A percentile compares a stretch with the other conserved stretches of the same genome.
Conservation (phyloP, 192 early-diverging fungal species). For the Backusella macrospora region DNA sequence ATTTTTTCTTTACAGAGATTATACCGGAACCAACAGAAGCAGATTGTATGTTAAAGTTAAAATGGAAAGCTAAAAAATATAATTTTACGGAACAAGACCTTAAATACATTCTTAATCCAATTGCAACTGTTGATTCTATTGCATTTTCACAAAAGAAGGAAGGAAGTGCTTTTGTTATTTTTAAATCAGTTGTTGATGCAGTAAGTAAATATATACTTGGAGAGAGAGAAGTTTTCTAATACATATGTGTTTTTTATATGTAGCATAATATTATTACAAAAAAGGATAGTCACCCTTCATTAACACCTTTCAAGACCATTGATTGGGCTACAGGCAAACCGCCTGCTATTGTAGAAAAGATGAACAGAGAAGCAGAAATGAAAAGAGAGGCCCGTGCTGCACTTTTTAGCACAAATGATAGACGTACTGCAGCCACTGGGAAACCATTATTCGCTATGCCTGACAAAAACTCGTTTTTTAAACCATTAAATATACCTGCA, state of each 20-base stretch:
- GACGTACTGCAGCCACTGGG: neutral
- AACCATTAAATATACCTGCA: slow-evolving; percentile 4
- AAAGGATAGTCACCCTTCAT: slow-evolving; percentile 33
- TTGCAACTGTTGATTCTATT: slow-evolving; percentile 48
- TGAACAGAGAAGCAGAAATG: slow-evolving; percentile 32
- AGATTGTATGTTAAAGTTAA: slow-evolving; percentile 50
- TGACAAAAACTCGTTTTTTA: slow-evolving; percentile 21
- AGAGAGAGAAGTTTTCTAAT: neutral
- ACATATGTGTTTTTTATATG: neutral
- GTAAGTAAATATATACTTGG: slow-evolving; percentile 34
- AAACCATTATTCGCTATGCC: slow-evolving; percentile 27
- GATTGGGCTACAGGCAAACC: slow-evolving; percentile 50
- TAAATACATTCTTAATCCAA: slow-evolving; percentile 33
- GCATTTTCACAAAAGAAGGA: slow-evolving; percentile 45
- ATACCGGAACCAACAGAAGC: slow-evolving; percentile 39
- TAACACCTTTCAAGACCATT: slow-evolving; percentile 42
- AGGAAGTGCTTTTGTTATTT: slow-evolving; percentile 45
- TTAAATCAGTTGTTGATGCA: slow-evolving; percentile 50
- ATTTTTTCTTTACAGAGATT: slow-evolving; percentile 1
- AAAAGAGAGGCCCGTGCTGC: slow-evolving; percentile 21
- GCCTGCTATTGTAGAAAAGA: slow-evolving; percentile 39
- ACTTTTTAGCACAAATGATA: slow-evolving; percentile 13
- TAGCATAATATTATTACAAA: slow-evolving; percentile 48
- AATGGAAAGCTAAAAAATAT: slow-evolving; percentile 54
- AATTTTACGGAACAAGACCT: slow-evolving; percentile 40